Base-by-base conservation (phyloP, 371 early-diverging fungal genomes). In the Mortierella sp. region DNA sequence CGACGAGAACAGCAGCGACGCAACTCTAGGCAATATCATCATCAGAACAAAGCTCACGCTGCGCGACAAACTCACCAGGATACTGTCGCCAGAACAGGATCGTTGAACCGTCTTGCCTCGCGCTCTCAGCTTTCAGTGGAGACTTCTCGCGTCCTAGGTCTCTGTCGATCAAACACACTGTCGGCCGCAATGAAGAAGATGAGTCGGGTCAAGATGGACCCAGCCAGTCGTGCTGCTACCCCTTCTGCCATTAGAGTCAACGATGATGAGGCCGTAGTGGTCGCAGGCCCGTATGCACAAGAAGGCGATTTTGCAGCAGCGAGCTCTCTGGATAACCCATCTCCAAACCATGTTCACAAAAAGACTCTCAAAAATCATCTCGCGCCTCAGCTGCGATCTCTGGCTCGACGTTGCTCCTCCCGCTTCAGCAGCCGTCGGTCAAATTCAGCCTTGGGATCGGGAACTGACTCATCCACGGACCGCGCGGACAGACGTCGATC, bases 351-450 rank as follows among this genome's bases (percentile, higher is more conserved):
- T 17, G 23, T 28, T 4, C 50, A 28, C 30, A 60, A 44, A 27
- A 68, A 68, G 31, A 27, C 60, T 23, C n/a, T 68, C n/a, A 68
- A 55, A 49, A 56, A 60, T 14, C 64, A 64, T 34, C 41, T 68
- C 17, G 32, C 60, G 1, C 63, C 70, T 4, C 42, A 63, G 5
- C 26, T 64, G 26, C 64, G 60, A 6, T 59, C 60, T 3, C 56
- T 71, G 3, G 71, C 71, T 11, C 44, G 70, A 30, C 57, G 48
- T 14, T 70, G 70, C 56, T 68, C 68, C 12, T 24, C 62, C 32
- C 62, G 70, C 0, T 57, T 70, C 44, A 24, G 50, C 39, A 28
- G 57, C 28, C 28, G 12, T 2, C 60, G 67, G 7, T 51, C 60
- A 41, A 60, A 54, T n/a, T 60, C 68, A 8, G 48, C 44, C 17